Percentiles rank a stretch among this genome's conserved stretches.
Evolutionary conservation across 1,284 basidiomycete genomes (phyloP).

Genomic region (Golubevia pallescens): DNA sequence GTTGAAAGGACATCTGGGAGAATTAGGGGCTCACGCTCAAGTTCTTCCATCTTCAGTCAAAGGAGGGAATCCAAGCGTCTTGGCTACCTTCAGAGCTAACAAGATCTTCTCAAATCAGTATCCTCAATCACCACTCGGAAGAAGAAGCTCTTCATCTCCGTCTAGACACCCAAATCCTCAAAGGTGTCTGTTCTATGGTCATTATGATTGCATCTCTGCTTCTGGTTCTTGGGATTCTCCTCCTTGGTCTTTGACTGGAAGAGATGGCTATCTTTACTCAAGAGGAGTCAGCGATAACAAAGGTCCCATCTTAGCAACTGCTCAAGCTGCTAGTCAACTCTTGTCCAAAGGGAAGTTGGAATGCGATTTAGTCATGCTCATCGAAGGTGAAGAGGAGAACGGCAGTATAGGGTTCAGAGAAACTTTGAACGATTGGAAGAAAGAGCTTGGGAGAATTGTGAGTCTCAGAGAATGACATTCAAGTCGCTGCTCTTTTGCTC

Average conservation of each 20-base stretch:
- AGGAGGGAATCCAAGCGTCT: conserved; percentile 45
- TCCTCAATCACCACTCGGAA: neutral
- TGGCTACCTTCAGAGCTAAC: conserved; percentile 37
- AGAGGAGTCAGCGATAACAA: conserved; percentile 74
- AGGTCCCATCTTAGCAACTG: conserved; percentile 88
- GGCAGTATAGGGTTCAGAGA: conserved; percentile 79
- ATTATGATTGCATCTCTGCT: conserved; percentile 55
- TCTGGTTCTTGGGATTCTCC: conserved; percentile 74
- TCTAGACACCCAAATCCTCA: conserved; percentile 11
- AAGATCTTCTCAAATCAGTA: neutral
- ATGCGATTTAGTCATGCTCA: conserved; percentile 85
- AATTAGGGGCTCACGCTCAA: conserved; percentile 47
- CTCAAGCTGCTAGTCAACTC: conserved; percentile 84
- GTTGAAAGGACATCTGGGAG: conserved; percentile 38
- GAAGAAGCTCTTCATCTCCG: neutral
- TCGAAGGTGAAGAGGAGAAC: conserved; percentile 95
- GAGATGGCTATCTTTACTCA: conserved; percentile 91
- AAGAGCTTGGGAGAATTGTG: conserved; percentile 35
- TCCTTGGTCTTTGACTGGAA: conserved; percentile 81
- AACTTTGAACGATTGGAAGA: neutral
- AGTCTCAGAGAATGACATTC: conserved; percentile 3
- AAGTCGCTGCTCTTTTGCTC: neutral
- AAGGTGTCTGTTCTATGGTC: conserved; percentile 52
- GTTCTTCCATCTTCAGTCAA: conserved; percentile 26
- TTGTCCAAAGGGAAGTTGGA: conserved; percentile 76